Conservation (phyloP, 2,329 filamentous ascomycete genomes). For the Rhynchosporium agropyri region DNA sequence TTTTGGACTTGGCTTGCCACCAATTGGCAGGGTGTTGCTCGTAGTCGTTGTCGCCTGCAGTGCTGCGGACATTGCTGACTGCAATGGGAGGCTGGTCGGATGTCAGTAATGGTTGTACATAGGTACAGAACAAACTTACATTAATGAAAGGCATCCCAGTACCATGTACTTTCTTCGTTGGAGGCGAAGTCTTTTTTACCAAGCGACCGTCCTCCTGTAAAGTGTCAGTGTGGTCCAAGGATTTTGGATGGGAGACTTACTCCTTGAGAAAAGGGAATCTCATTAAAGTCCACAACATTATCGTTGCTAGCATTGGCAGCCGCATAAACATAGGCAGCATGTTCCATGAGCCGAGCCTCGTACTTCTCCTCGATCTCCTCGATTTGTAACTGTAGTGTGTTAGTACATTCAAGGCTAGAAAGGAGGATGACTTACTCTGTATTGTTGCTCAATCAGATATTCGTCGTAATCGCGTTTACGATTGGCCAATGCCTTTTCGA, state of each 20-base stretch:
- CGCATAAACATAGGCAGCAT: conserved; percentile 30
- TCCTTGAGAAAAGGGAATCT: conserved; percentile 33
- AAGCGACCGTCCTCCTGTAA: conserved; percentile 31
- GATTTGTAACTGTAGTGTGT: conserved; percentile 26
- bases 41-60: conserved; percentile 26
- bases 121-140: conserved; percentile 17
- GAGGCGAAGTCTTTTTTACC: conserved; percentile 10
- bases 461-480: conserved; percentile 21
- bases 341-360: conserved; percentile 30
- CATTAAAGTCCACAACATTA: conserved; percentile 26
- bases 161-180: conserved; percentile 24
- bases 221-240: conserved; percentile 19
- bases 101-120: conserved; percentile 1
- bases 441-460: conserved; percentile 28
- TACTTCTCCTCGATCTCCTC: conserved; percentile 31
- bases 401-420: conserved; percentile 9
- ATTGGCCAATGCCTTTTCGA: conserved; percentile 14
- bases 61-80: conserved; percentile 11
- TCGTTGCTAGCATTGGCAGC: conserved; percentile 7
- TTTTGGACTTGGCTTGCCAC: conserved; percentile 27
- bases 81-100: conserved; percentile 22
- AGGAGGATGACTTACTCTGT: conserved; percentile 30
- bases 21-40: conserved; percentile 36
- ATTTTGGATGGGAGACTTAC: conserved; percentile 28
- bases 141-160: conserved; percentile 23